Percentiles rank a stretch among this genome's conserved stretches.
Evolutionary conservation across 768 basidiomycete genomes (phyloP).

Genomic region (Mycena albidolilacea): DNA sequence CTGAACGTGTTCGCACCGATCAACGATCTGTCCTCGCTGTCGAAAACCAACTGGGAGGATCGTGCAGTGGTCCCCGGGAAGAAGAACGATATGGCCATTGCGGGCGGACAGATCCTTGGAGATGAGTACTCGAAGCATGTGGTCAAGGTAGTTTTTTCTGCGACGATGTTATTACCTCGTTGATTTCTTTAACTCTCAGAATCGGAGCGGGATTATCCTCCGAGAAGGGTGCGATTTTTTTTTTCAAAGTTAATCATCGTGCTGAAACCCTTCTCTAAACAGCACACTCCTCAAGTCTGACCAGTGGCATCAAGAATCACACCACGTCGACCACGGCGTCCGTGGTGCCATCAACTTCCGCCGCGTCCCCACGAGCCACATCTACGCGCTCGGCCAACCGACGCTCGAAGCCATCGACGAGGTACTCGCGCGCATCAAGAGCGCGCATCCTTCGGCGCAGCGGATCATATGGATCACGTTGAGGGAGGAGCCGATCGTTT

Average conservation of each 20-base stretch:
- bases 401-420: slow-evolving; percentile 89
- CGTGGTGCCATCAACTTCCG: slow-evolving; percentile 98
- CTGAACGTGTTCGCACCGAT: slow-evolving; percentile 94
- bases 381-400: slow-evolving; percentile 96
- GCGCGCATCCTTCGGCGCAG: slow-evolving; percentile 70
- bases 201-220: slow-evolving; percentile 94
- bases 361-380: slow-evolving; percentile 81
- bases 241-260: slow-evolving; percentile 2
- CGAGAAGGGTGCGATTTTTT: slow-evolving; percentile 76
- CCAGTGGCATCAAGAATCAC: slow-evolving; percentile 86
- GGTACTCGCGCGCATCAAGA: slow-evolving; percentile 77
- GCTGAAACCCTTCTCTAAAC: slow-evolving; percentile 8
- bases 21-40: slow-evolving; percentile 87
- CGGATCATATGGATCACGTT: slow-evolving; percentile 92
- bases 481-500: slow-evolving; percentile 93
- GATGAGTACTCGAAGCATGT: slow-evolving; percentile 98
- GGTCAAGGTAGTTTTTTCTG: slow-evolving; percentile 72
- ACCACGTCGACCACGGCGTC: slow-evolving; percentile 75
- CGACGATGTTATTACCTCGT: not conserved
- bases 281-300: slow-evolving; percentile 94
- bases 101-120: slow-evolving; percentile 89
- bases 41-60: slow-evolving; percentile 74
- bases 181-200: slow-evolving; percentile 57
- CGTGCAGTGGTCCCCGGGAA: slow-evolving; percentile 75
- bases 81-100: slow-evolving; percentile 80